Percentiles rank a stretch among this genome's conserved stretches.
phyloP scores from a whole-genome alignment of 495 filamentous ascomycete species.

The Lasiosphaeria miniovina region DNA sequence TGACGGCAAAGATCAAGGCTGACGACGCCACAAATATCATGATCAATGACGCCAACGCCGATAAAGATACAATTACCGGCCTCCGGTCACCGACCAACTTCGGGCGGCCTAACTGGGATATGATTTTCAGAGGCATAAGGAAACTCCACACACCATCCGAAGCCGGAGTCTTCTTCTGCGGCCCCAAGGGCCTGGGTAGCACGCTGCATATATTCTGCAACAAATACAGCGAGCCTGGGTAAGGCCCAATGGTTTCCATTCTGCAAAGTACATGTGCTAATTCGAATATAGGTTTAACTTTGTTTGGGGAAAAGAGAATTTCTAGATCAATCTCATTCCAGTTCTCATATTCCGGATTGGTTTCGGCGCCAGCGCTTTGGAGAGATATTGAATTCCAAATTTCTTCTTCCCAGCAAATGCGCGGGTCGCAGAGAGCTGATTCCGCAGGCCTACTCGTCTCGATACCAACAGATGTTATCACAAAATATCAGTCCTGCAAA shows the following conservation, averaged over 20 bases:
- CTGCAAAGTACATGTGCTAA: conserved; percentile 1
- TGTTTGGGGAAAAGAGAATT: conserved; percentile 77
- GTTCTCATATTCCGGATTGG: neutral
- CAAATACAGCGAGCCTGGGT: conserved; percentile 71
- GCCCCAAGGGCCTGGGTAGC: conserved; percentile 67
- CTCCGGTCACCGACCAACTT: conserved; percentile 74
- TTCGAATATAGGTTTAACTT: conserved; percentile 47
- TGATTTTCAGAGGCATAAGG: conserved; percentile 70
- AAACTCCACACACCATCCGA: conserved; percentile 70
- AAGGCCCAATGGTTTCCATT: conserved; percentile 25
- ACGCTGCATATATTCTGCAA: conserved; percentile 72
- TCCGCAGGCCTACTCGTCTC: too few species aligned
- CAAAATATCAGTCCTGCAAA: too few species aligned
- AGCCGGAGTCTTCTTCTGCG: conserved; percentile 79
- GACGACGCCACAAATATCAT: conserved; percentile 81
- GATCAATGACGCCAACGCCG: conserved; percentile 78
- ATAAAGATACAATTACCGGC: conserved; percentile 73
- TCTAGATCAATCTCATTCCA: conserved; percentile 40
- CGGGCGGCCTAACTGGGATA: conserved; percentile 76
- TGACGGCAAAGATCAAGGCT: conserved; percentile 73
- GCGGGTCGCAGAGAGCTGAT: too few species aligned
- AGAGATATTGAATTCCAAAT: too few species aligned
- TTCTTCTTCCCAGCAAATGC: too few species aligned
- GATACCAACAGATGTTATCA: too few species aligned
- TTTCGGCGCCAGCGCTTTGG: too few species aligned